Evolutionary conservation across 805 yeast genomes (phyloP).

Genomic region (Saccharomycopsis sp.): DNA sequence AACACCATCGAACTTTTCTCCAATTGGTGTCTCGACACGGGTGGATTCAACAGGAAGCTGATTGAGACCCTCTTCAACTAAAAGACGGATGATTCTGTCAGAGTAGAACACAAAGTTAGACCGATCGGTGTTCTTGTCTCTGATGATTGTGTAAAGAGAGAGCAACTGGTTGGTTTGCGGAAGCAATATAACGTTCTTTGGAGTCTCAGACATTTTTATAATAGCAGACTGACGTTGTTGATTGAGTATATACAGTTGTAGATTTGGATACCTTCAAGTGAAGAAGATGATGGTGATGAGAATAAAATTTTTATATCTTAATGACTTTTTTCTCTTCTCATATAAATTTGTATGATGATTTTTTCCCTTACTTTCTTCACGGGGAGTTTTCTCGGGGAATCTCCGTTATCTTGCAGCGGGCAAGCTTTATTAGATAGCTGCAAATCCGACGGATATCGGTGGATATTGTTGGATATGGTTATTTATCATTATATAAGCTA

Average conservation of each 20-base stretch:
- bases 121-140: conserved; percentile 73
- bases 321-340: background rate
- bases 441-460: background rate
- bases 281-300: background rate
- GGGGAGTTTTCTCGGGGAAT: background rate
- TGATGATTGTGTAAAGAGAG: conserved; percentile 84
- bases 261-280: no score
- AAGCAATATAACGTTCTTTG: conserved; percentile 56
- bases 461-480: background rate
- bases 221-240: no score
- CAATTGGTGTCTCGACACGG: conserved; percentile 70
- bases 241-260: no score
- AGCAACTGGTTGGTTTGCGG: conserved; percentile 86
- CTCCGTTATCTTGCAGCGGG: background rate
- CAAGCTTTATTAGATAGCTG: background rate
- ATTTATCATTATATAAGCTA: no score
- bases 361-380: background rate
- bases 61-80: conserved; percentile 94
- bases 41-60: conserved; percentile 79
- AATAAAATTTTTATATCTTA: background rate
- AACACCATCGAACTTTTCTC: conserved; percentile 65
- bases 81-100: conserved; percentile 85
- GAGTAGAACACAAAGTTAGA: conserved; percentile 94
- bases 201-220: conserved; percentile 28
- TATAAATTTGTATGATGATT: background rate